Conservation (phyloP, 2,329 filamentous ascomycete species). For the Aspergillus versicolor region DNA sequence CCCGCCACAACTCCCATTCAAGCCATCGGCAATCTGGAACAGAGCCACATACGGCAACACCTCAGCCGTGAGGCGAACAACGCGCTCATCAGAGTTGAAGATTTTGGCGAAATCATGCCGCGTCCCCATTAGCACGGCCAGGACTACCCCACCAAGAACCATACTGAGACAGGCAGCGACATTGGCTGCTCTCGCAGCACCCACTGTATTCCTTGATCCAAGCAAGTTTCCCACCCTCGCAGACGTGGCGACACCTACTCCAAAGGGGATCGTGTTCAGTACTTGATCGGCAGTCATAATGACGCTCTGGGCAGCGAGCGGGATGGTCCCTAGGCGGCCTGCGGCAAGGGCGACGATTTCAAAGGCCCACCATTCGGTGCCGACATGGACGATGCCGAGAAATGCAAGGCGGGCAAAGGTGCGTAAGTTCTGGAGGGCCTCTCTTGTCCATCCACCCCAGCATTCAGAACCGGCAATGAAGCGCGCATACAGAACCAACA, state of each 20-base stretch:
- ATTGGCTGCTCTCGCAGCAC: constrained; percentile 71
- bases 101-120: constrained; percentile 72
- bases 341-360: constrained; percentile 85
- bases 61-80: constrained; percentile 71
- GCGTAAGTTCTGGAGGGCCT: constrained; percentile 64
- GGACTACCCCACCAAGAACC: constrained; percentile 64
- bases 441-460: constrained; percentile 72
- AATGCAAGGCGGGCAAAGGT: constrained; percentile 73
- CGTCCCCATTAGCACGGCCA: constrained; percentile 67
- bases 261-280: constrained; percentile 83
- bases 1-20: constrained; percentile 83
- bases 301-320: constrained; percentile 78
- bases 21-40: constrained; percentile 85
- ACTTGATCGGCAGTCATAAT: constrained; percentile 89
- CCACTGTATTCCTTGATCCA: constrained; percentile 64
- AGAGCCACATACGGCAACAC: constrained; percentile 85
- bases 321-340: constrained; percentile 73
- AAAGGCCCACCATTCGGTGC: constrained; percentile 93
- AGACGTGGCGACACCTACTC: constrained; percentile 77
- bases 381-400: constrained; percentile 77
- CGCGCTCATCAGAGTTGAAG: constrained; percentile 75
- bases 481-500: constrained; percentile 70
- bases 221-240: constrained; percentile 77
- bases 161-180: constrained; percentile 72
- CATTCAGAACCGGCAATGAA: constrained; percentile 71